Conservation (phyloP, 2,329 filamentous ascomycete species). For the Trichoderma citrinoviride region DNA sequence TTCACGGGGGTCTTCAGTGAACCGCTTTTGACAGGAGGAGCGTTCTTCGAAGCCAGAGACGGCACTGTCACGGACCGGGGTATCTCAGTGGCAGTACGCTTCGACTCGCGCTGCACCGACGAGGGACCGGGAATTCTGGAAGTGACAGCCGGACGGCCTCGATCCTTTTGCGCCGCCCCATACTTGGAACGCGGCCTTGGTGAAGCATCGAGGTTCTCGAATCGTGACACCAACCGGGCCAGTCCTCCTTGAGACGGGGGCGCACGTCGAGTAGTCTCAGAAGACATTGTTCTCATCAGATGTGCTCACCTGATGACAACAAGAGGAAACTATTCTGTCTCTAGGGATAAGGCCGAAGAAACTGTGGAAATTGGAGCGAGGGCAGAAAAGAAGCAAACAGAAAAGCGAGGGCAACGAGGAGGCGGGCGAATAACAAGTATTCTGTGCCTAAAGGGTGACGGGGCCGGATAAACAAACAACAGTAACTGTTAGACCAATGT, state of each 20-base stretch:
- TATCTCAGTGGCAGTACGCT: background rate
- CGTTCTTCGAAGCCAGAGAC: background rate
- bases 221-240: slow-evolving; percentile 38
- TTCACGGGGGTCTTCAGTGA: background rate
- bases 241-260: slow-evolving; percentile 25
- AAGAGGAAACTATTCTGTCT: background rate
- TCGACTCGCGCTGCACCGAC: background rate
- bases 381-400: background rate
- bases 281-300: background rate
- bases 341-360: background rate
- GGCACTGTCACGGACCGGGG: background rate
- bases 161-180: background rate
- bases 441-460: background rate
- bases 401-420: background rate
- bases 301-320: background rate
- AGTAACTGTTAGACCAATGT: background rate
- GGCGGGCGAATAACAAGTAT: background rate
- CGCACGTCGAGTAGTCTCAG: background rate
- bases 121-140: background rate
- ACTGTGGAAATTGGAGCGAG: background rate
- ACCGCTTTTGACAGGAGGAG: background rate
- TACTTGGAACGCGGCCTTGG: background rate
- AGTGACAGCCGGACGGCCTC: background rate
- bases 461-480: background rate
- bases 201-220: slow-evolving; percentile 33